Conservation (phyloP, 148 eudicot species). For the Rhododendron simsii region DNA sequence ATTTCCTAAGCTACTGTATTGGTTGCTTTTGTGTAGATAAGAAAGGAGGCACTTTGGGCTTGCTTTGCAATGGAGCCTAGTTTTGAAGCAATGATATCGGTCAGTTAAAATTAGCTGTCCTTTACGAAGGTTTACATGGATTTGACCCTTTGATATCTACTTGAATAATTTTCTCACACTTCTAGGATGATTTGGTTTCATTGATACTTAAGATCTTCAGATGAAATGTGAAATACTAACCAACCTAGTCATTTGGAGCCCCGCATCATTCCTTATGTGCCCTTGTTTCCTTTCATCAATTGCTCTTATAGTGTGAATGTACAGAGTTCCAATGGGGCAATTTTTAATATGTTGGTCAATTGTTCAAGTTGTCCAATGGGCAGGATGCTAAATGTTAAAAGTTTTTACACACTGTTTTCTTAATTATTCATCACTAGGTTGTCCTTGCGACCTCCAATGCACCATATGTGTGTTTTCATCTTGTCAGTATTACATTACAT, state of each 20-base stretch:
- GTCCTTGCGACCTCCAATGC: neutral
- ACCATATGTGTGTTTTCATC: neutral
- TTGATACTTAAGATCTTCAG: neutral
- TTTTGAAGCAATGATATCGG: constrained; percentile 90
- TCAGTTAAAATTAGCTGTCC: constrained; percentile 25
- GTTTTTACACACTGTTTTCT: neutral
- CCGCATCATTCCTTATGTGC: neutral
- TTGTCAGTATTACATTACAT: neutral
- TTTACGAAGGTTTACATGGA: neutral
- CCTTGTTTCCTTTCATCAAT: neutral
- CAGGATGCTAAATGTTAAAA: neutral
- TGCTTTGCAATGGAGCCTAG: constrained; percentile 89
- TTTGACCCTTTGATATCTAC: neutral
- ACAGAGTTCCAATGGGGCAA: neutral
- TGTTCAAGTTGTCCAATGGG: neutral
- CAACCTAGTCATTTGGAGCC: neutral
- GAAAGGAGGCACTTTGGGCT: constrained; percentile 99
- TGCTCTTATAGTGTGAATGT: neutral
- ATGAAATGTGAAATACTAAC: neutral
- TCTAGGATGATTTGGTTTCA: neutral
- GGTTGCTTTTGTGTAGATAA: constrained; percentile 47
- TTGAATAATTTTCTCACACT: neutral
- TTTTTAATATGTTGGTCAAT: neutral
- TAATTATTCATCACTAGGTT: neutral
- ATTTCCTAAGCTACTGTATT: neutral